Evolutionary conservation across 2,329 filamentous ascomycete genomes (phyloP), one percentile per base, ranked within the genome.

Genomic region (Apiospora hydei): DNA sequence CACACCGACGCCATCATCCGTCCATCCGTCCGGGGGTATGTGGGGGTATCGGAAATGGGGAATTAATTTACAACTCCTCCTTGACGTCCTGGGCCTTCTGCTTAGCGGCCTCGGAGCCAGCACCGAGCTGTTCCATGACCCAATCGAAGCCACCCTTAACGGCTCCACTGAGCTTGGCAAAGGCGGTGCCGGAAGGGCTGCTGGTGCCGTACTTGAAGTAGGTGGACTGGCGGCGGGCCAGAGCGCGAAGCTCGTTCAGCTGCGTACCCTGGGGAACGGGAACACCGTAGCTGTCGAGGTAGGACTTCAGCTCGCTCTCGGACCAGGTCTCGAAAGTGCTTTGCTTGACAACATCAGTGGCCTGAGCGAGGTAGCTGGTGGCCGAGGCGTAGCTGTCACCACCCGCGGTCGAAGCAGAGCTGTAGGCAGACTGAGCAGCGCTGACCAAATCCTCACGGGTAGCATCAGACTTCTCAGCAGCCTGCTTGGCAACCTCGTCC

Each of bases 251-350:
- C 78, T 94, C 88, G 73, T 95, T 92, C 71, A 90, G 77, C 72
- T 85, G 92, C 24, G 90, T 91, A 7, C 91, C 91, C 80, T 94
- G 92, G 61, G 91, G 92, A 53, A 88, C 86, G 5, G 85, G 82
- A 53, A 96, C 84, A 49, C 94, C 94, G 75, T 94, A 96, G 74
- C 90, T 92, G 79, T 96, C 93, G 8, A 96, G 88, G 78, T 95
- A 96, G 0, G 89, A 84, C 86, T 96, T 95, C 74, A 96, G 85
- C 38, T 96, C 92, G 66, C 88, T 88, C 77, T 90, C 88, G 71
- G 87, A 92, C 93, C 93, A 96, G 0, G 89, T 89, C 70, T 94
- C 90, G 75, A 96, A 96, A 0, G 88, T 85, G 34, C 82, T 86
- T 67, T 90, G 85, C 84, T 94, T 94, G 67, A 87, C 92, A 13